A percentile compares a stretch with the other conserved stretches of the same genome.
Evolutionary conservation across 257 asterid genomes (phyloP).

Genomic region (Solanum etuberosum): DNA sequence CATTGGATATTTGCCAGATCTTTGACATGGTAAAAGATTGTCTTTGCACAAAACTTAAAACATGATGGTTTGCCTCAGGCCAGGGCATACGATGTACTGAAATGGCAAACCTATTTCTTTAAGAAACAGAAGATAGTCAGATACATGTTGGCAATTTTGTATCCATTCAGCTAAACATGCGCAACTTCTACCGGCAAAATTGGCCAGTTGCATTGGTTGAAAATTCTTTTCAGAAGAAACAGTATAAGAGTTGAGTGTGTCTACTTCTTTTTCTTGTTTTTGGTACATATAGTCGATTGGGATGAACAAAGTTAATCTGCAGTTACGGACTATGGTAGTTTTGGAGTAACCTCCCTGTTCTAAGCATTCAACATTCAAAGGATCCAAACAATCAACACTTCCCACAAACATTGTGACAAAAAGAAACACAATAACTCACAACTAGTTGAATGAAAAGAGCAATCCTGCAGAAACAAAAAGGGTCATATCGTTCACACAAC

Average conservation of each 20-base stretch:
- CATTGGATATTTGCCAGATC: not conserved
- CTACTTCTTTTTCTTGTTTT: not conserved
- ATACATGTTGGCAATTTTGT: not conserved
- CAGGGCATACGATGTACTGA: not conserved
- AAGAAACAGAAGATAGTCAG: not conserved
- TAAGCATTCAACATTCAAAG: not conserved
- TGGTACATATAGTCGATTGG: not conserved
- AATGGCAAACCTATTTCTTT: not conserved
- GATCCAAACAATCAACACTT: not conserved
- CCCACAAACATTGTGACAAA: not conserved
- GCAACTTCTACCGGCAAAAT: not conserved
- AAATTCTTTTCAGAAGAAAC: not conserved
- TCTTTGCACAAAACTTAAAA: not conserved
- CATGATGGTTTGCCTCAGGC: not conserved
- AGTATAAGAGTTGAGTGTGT: not conserved
- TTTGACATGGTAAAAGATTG: not conserved
- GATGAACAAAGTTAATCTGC: too few species aligned
- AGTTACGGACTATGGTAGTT: not conserved
- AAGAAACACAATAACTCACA: not conserved
- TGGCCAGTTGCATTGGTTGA: not conserved
- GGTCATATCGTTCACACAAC: not conserved
- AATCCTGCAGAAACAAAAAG: not conserved
- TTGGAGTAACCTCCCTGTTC: not conserved
- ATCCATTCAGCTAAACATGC: not conserved
- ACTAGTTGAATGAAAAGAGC: not conserved